Base-by-base conservation (phyloP, 1,284 basidiomycete genomes). In the Austroboletus niveus region DNA sequence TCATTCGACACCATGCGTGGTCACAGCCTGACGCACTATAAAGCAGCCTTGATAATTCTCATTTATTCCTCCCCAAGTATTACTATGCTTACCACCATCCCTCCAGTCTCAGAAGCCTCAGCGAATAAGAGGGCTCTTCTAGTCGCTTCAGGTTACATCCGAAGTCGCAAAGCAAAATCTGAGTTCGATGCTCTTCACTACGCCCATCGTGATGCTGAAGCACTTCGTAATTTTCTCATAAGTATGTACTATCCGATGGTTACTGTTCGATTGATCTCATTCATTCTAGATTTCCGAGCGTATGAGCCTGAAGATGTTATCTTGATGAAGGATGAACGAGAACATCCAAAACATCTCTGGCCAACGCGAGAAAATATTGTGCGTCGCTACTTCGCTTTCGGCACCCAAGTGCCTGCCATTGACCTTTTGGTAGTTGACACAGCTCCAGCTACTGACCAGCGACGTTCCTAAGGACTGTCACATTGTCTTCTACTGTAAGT, bases 401-500 rank as follows among this genome's bases (percentile, higher is more conserved):
- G 2, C 8, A 14, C 30, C 3, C 8, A 9, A 22, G 40, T 41
- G 6, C 40, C 44, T 3, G 46, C 4, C 17, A 12, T 34, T n/a
- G 2, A 15, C 14, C 8, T 40, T 22, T 17, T 7, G 38, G 22
- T 42, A 64, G 62, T 35, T 64, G 7, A 35, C 3, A 1, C 62
- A 72, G 49, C 63, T 76, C 12, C 40, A 57, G 1, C 43, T 29
- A 11, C 53, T 76, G 6, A 65, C 68, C 1, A 43, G 54, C 0
- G 60, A 59, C 15, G 60, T 68, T 4, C 45, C 57, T 8, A 54
- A 69, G 2, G 61, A 66, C 0, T 71, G 72, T 34, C 64, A 57
- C 17, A 68, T 74, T 29, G 63, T 72, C 29, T 72, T 76, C 49
- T 71, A 70, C 46, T 76, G 75, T 69, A 29, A 29, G 29, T 76